Evolutionary conservation across 768 basidiomycete genomes (phyloP).

Genomic region (Hygrophorus pudorinus): DNA sequence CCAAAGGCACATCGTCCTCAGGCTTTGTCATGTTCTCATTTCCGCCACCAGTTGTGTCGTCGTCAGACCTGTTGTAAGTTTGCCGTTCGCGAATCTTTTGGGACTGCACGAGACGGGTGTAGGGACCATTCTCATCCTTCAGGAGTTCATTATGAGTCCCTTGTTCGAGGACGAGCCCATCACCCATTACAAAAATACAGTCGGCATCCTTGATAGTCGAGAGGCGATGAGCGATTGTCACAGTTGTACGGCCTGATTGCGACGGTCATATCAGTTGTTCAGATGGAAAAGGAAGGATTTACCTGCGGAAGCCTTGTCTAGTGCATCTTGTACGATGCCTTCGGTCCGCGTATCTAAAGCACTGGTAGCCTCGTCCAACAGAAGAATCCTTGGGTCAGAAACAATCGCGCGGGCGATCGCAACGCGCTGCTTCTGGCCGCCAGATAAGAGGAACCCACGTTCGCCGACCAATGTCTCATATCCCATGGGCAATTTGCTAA

Average conservation of each 20-base stretch:
- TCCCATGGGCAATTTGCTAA: slow-evolving; percentile 67
- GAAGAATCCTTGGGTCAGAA: slow-evolving; percentile 74
- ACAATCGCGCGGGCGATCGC: slow-evolving; percentile 89
- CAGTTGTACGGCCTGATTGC: slow-evolving; percentile 58
- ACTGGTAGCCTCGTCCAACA: slow-evolving; percentile 85
- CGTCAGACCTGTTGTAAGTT: slow-evolving; percentile 14
- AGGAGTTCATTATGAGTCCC: slow-evolving; percentile 73
- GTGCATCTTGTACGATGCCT: slow-evolving; percentile 82
- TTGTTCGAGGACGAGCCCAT: slow-evolving; percentile 68
- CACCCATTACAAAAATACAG: slow-evolving; percentile 83
- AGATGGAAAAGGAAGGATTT: slow-evolving; percentile 15
- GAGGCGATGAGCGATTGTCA: slow-evolving; percentile 72
- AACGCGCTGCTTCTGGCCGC: slow-evolving; percentile 83
- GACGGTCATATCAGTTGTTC: slow-evolving; percentile 28
- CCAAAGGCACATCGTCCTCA: slow-evolving; percentile 53
- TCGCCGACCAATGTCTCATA: slow-evolving; percentile 89
- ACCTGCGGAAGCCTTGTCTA: slow-evolving; percentile 77
- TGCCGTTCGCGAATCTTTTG: slow-evolving; percentile 66
- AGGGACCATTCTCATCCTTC: slow-evolving; percentile 47
- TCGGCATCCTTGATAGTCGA: slow-evolving; percentile 83
- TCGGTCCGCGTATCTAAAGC: slow-evolving; percentile 86
- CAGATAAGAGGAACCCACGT: slow-evolving; percentile 75
- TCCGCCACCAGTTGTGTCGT: slow-evolving; percentile 16
- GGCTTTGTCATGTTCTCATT: slow-evolving; percentile 47
- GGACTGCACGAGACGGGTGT: slow-evolving; percentile 65